phyloP scores from a whole-genome alignment of 2,329 filamentous ascomycete genomes.

The Hypoxylon sp. region DNA sequence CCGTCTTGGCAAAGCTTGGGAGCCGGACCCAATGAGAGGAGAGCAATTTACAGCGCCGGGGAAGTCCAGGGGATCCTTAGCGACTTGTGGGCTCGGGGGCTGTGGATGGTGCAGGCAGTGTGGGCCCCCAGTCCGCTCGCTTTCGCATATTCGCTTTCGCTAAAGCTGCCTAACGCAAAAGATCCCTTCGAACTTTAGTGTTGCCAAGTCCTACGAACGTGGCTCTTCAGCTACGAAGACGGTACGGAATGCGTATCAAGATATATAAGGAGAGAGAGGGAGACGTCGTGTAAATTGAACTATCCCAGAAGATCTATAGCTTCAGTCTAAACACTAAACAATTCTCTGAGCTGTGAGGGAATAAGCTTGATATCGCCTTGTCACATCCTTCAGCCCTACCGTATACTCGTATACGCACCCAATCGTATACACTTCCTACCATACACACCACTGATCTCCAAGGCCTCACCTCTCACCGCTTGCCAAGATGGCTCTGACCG shows the following conservation, averaged over 20 bases:
- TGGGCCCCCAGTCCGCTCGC: slow-evolving; percentile 1
- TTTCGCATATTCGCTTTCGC: slow-evolving; percentile 17
- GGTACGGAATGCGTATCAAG: neutral
- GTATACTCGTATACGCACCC: too few species aligned
- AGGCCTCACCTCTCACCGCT: neutral
- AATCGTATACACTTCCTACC: too few species aligned
- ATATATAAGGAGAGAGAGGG: neutral
- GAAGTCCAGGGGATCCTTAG: too few species aligned
- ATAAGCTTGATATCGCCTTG: neutral
- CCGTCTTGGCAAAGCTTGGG: slow-evolving; percentile 30
- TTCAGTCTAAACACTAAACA: slow-evolving; percentile 1
- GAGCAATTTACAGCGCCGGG: too few species aligned
- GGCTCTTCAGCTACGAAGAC: too few species aligned
- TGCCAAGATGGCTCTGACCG: slow-evolving; percentile 38
- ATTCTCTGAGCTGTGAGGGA: neutral
- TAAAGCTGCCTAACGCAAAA: neutral
- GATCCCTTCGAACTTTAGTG: neutral
- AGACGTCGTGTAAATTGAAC: slow-evolving; percentile 1
- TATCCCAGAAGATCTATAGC: neutral
- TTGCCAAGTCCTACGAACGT: too few species aligned
- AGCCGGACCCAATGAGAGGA: slow-evolving; percentile 18
- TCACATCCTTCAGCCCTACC: too few species aligned
- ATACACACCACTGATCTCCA: neutral
- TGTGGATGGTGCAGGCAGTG: neutral
- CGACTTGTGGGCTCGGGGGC: too few species aligned